Conservation (phyloP, 768 basidiomycete genomes). For the Calvatia gigantea region DNA sequence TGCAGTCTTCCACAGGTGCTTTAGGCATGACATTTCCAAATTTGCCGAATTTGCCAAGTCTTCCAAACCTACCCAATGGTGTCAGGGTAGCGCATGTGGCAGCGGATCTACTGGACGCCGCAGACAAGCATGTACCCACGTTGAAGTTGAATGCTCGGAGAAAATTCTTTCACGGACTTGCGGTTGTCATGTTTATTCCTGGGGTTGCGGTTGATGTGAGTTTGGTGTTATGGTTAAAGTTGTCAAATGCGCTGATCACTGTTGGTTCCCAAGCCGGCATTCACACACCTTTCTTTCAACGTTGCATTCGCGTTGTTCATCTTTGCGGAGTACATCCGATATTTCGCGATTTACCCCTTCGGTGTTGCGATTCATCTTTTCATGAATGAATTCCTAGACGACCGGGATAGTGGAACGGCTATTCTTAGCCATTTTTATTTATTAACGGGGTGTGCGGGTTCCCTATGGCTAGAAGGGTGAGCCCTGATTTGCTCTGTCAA, state of each 20-base stretch:
- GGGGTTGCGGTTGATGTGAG: slow-evolving; percentile 90
- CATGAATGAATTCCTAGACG: slow-evolving; percentile 96
- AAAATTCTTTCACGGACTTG: slow-evolving; percentile 96
- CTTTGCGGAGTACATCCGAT: slow-evolving; percentile 96
- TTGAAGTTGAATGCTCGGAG: slow-evolving; percentile 87
- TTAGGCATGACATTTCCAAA: slow-evolving; percentile 43
- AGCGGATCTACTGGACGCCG: slow-evolving; percentile 72
- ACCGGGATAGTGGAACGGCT: slow-evolving; percentile 92
- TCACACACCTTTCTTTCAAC: slow-evolving; percentile 92
- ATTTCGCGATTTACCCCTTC: slow-evolving; percentile 97
- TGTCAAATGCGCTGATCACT: not conserved
- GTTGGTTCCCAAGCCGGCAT: slow-evolving; percentile 70
- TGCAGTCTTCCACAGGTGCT: slow-evolving; percentile 20
- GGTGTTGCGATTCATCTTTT: slow-evolving; percentile 92
- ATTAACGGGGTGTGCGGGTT: slow-evolving; percentile 90
- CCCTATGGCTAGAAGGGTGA: slow-evolving; percentile 93
- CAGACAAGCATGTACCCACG: slow-evolving; percentile 88
- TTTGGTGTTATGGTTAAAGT: slow-evolving; percentile 19
- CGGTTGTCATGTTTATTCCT: slow-evolving; percentile 95
- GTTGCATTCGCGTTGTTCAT: slow-evolving; percentile 93
- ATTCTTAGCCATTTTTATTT: slow-evolving; percentile 98
- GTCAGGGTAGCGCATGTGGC: slow-evolving; percentile 50
- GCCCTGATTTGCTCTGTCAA: slow-evolving; percentile 24
- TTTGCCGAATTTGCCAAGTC: slow-evolving; percentile 48
- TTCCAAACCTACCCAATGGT: slow-evolving; percentile 48